These are phyloP conservation scores for Colletotrichum echinochloae DNA, from an alignment of 2,329 filamentous ascomycete genomes.

Conservation along the genomic window DNA sequence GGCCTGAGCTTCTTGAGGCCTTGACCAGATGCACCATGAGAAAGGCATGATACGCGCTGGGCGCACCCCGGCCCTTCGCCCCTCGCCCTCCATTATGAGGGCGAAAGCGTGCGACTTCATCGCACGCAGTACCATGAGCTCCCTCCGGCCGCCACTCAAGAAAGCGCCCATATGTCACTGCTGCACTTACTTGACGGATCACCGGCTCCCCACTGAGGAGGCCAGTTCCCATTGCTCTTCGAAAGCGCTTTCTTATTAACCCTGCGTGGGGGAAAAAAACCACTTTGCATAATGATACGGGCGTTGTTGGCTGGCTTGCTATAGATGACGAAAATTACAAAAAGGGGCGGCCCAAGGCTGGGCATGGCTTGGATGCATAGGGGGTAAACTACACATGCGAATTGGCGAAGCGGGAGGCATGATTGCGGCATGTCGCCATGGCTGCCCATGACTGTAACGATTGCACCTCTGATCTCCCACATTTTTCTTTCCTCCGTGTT, in stretches of 20 bases:
- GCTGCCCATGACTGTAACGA: conserved; percentile 1
- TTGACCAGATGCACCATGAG: conserved; percentile 82
- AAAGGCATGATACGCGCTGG: conserved; percentile 38
- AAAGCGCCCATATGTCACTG: conserved; percentile 21
- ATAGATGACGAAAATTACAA: conserved; percentile 32
- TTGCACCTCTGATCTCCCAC: conserved; percentile 14
- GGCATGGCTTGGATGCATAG: conserved; percentile 30
- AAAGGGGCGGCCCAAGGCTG: conserved; percentile 19
- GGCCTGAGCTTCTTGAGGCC: conserved; percentile 91
- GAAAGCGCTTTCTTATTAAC: conserved; percentile 27
- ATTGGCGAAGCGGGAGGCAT: conserved; percentile 27
- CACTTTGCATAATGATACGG: conserved; percentile 33
- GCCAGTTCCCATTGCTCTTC: conserved; percentile 28
- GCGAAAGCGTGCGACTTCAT: conserved; percentile 10
- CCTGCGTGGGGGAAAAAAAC: conserved; percentile 18
- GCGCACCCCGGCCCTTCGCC: conserved; percentile 19
- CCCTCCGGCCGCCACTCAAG: neutral
- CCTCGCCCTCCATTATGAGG: conserved; percentile 7
- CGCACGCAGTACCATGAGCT: conserved; percentile 3
- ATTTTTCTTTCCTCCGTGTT: neutral
- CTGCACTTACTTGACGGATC: conserved; percentile 15
- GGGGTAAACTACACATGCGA: conserved; percentile 13
- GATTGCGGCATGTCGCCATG: conserved; percentile 13
- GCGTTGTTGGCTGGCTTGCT: conserved; percentile 38
- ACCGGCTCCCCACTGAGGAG: neutral